phyloP scores from a whole-genome alignment of 768 basidiomycete genomes.

The Pisolithus albus region DNA sequence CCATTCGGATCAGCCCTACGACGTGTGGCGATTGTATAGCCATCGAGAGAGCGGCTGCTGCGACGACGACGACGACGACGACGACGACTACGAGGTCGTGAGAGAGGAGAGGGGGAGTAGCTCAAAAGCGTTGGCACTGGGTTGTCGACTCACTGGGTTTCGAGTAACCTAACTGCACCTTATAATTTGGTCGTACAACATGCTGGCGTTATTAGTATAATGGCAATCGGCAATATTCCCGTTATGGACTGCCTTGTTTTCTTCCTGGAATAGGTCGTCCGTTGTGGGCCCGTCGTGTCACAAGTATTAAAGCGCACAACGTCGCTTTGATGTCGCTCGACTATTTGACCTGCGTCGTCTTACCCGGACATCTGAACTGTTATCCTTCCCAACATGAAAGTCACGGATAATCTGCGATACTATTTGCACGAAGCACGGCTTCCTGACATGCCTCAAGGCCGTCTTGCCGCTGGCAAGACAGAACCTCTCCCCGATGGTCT shows the following conservation, averaged over 20 bases:
- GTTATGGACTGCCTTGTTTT: neutral
- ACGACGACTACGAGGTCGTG: slow-evolving; percentile 15
- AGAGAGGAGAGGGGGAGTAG: neutral
- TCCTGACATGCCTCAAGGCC: slow-evolving; percentile 34
- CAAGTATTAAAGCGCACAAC: neutral
- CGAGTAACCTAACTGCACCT: slow-evolving; percentile 12
- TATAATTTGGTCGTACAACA: slow-evolving; percentile 10
- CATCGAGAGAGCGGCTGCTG: neutral
- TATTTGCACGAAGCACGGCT: slow-evolving; percentile 44
- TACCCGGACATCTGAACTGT: neutral
- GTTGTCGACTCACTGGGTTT: slow-evolving; percentile 3
- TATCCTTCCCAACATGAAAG: slow-evolving; percentile 23
- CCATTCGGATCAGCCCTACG: slow-evolving; percentile 63
- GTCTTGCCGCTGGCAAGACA: slow-evolving; percentile 29
- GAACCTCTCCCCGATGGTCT: slow-evolving; percentile 14
- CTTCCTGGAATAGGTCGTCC: neutral
- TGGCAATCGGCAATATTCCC: neutral
- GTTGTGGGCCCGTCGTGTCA: neutral
- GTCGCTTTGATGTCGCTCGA: too few species aligned
- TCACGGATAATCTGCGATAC: slow-evolving; percentile 37
- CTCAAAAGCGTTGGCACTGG: slow-evolving; percentile 16
- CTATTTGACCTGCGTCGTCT: too few species aligned
- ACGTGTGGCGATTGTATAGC: slow-evolving; percentile 30
- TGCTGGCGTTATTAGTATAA: neutral
- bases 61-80: slow-evolving; percentile 5